Base-by-base conservation (phyloP, 2,329 filamentous ascomycete genomes). In the Botrytis pseudocinerea region DNA sequence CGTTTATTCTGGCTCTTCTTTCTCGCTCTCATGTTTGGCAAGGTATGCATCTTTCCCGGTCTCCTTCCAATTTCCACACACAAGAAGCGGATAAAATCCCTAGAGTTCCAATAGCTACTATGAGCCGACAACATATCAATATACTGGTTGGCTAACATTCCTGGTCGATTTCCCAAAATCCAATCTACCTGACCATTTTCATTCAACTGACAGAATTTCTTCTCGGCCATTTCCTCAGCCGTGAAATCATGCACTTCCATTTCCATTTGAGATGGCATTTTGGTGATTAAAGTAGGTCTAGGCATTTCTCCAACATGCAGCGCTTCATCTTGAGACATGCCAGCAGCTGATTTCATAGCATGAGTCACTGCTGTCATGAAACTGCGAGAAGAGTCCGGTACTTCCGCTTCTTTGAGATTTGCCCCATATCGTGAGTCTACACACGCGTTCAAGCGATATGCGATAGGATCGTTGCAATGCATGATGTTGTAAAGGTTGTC, bases 401-500 rank as follows among this genome's bases (percentile, higher is more conserved):
- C 91, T 76, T 91, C 90, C 9, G 94, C 93, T 32, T 88, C 87
- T 82, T 92, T 94, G 62, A 99, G 86, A 69, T 90, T 90, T 12
- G 90, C 86, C 0, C 95, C 91, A 78, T 97, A 97, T 35, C 87
- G 85, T 7, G 90, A 88, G 81, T 99, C 96, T 60, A 98, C 91
- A 5, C 95, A 92, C 35, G 95, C 94, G 78, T 98, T 99, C 73
- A 98, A 88, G 25, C 95, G 88, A 81, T 98, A 98, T 1, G 95
- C 93, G 73, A 99, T 97, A 2, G 96, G 88, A 78, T 90, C 89
- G 77, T 90, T 87, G 75, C 86, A 87, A 57, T 81, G 88, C 80
- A 98, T 89, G 76, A 99, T 88, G 79, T 99, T 99, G 85, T 98
- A 99, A 73, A 99, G 88, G 81, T 98, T 99, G 83, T 98, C 94